Evolutionary conservation across 345 rosid species (phyloP), one percentile per base, ranked within the genome.

Genomic region (Arabis hirsuta): DNA sequence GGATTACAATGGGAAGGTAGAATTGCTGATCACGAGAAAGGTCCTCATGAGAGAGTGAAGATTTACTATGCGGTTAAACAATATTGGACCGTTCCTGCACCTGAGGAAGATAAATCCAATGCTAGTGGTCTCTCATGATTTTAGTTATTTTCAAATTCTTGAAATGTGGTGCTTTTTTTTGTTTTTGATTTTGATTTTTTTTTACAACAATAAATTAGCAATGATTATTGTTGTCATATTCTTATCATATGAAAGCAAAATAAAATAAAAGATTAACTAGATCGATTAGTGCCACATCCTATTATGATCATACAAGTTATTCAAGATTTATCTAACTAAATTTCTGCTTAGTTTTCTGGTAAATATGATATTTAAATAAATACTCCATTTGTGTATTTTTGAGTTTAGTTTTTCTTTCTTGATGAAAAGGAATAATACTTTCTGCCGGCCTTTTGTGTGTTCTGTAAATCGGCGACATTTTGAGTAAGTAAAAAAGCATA

Each of bases 1-100:
- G 86, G 55, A 1, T 85, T 95, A 86, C 84, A 91, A 62, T 95
- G 97, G 93, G 85, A 87, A 38, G 88, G 89, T 31, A 82, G 87
- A 71, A 86, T 95, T 61, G 82, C 76, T 3, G 97, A 95, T 68
- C 96, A 95, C 54, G 99, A 95, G 79, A 67, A 78, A 1, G 83
- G 96, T 34, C 90, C 99, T 8, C 90, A 78, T 56, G 71, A 81
- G 27, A 85, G 99, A 76, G 88, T 82, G 73, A 95, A 91, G 78
- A 82, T 91, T 62, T 88, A 90, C 41, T 86, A 85, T 67, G 98
- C 96, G 2, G 76, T 65, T n/a, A 95, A 95, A 77, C 81, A 67
- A 57, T 88, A 91, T 57, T 95, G 97, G 98, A 87, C 95, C 0
- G 77, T 84, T 71, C 84, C 88, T 0, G 69, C 74, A 5, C 59